phyloP scores from a whole-genome alignment of 2,329 filamentous ascomycete species.

The Lecanicillium sp. region DNA sequence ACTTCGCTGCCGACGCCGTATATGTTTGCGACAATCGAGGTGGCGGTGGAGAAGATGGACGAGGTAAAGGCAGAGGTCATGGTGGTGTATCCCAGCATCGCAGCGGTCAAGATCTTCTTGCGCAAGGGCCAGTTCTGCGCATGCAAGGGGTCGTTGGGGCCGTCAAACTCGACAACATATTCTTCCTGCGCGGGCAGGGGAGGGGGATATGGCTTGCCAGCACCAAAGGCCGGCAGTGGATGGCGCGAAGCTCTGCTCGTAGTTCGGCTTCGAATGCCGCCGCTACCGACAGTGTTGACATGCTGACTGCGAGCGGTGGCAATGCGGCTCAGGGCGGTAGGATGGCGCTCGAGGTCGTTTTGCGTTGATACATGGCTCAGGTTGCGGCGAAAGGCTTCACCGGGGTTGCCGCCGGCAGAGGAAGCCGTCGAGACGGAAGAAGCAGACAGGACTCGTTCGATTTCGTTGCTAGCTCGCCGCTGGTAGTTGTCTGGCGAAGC shows the following conservation, averaged over 20 bases:
- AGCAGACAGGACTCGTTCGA: constrained; percentile 50
- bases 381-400: constrained; percentile 27
- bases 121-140: constrained; percentile 77
- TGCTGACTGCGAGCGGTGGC: constrained; percentile 65
- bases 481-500: constrained; percentile 35
- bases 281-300: constrained; percentile 58
- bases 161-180: constrained; percentile 80
- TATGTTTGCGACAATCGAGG: constrained; percentile 41
- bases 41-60: constrained; percentile 67
- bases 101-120: constrained; percentile 66
- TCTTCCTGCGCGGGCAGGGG: constrained; percentile 61
- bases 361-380: constrained; percentile 58
- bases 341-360: constrained; percentile 59
- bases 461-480: constrained; percentile 39
- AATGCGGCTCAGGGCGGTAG: constrained; percentile 62
- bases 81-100: constrained; percentile 66
- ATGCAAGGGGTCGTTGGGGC: constrained; percentile 73
- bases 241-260: constrained; percentile 40
- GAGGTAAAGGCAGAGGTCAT: constrained; percentile 63
- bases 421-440: constrained; percentile 43
- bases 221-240: constrained; percentile 62
- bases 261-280: constrained; percentile 23
- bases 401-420: constrained; percentile 28
- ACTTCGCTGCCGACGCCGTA: constrained; percentile 56
- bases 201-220: constrained; percentile 67